Base-by-base conservation (phyloP, 805 yeast species). In the Cyberlindnera lachancei region DNA sequence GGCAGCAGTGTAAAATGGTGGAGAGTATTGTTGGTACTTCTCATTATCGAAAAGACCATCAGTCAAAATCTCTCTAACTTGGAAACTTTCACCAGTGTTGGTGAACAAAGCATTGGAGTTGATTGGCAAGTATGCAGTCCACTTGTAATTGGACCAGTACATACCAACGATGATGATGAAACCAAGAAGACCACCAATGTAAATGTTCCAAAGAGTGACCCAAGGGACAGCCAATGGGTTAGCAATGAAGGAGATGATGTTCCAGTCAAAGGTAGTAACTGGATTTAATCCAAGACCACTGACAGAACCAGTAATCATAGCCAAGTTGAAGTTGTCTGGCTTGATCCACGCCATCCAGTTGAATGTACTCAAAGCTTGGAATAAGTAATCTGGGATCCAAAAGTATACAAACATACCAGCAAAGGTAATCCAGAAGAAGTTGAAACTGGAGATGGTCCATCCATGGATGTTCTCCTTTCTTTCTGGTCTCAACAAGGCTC, bases 1-100 rank as follows among this genome's bases (percentile, higher is more conserved):
- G 4, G 77, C 84, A 5, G 85, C 83, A 18, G 75, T 52, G 48
- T 73, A 75, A 53, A 70, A 78, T 8, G 86, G 85, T 7, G 82
- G 79, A 1, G 83, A 79, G 40, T 74, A 69, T n/a, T 53, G 41
- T 35, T 61, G 58, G 48, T 75, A 76, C 41, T 66, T 66, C 3
- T 42, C 50, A 15, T 52, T 38, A 45, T 75, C 79, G 28, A 77
- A 63, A 13, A 50, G 42, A 36, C 64, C 66, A 13, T 68, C 51
- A 31, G 66, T 53, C 30, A 77, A 48, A n/a, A 77, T 61, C 30
- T 63, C 48, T 12, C 63, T 60, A 26, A 75, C 71, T 15, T 64
- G 56, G 48, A 61, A 77, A 0, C 56, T 39, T 15, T 58, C 49
- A 15, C 78, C 83, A 23, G 58, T 61, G 45, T 74, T 75, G 33